These are phyloP conservation scores for Raffaelea deltoideospora DNA, from an alignment of 2,329 filamentous ascomycete species.

Conservation along the genomic window DNA sequence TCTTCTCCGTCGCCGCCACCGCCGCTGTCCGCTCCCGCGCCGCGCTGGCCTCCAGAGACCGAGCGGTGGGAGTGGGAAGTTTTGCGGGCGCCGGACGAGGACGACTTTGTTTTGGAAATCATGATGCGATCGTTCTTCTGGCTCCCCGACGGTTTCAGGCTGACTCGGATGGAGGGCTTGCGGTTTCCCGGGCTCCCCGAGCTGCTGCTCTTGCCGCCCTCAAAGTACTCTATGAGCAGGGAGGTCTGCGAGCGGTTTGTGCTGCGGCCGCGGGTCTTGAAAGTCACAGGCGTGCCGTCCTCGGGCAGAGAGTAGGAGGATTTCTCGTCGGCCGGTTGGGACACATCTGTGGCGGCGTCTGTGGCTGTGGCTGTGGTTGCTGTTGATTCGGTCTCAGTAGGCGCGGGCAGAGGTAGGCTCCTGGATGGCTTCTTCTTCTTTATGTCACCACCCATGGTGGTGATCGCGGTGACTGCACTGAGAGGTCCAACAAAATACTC, in stretches of 20 bases:
- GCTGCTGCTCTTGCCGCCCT: constrained; percentile 51
- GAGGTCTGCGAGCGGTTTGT: constrained; percentile 65
- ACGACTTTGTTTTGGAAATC: constrained; percentile 66
- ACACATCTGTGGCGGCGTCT: constrained; percentile 51
- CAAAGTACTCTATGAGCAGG: constrained; percentile 88
- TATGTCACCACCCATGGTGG: constrained; percentile 25
- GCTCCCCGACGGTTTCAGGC: constrained; percentile 65
- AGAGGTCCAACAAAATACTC: no score
- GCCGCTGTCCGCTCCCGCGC: no score
- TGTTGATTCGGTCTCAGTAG: constrained; percentile 54
- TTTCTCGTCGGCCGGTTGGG: constrained; percentile 50
- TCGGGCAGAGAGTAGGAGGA: constrained; percentile 70
- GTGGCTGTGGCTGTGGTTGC: constrained; percentile 21
- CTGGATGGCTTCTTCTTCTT: constrained; percentile 22
- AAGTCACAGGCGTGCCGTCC: constrained; percentile 83
- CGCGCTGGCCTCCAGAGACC: no score
- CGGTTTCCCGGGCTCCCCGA: constrained; percentile 42
- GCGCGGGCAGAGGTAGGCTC: constrained; percentile 57
- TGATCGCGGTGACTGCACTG: neutral
- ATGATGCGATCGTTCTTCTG: constrained; percentile 62
- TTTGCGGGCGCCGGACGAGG: constrained; percentile 35
- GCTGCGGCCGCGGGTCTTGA: constrained; percentile 56
- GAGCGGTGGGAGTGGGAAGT: constrained; percentile 35
- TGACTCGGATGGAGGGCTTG: constrained; percentile 66
- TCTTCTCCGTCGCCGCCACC: constrained; percentile 35